Percentiles rank a stretch among this genome's conserved stretches.
phyloP scores from a whole-genome alignment of 352 stramenopile genomes.

The Pythium graminicola region DNA sequence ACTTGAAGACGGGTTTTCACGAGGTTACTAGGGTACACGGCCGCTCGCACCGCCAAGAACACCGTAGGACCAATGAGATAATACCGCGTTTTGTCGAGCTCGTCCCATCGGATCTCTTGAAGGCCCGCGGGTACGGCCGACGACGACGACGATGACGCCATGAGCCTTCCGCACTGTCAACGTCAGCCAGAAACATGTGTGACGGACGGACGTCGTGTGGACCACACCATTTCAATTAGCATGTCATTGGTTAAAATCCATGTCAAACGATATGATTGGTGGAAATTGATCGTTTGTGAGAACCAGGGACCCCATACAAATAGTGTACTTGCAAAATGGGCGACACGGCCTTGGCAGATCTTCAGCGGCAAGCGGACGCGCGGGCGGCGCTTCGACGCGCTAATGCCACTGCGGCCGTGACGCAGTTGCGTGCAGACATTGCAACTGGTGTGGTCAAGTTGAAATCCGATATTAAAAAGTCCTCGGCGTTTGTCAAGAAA shows the following conservation, averaged over 20 bases:
- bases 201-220: too few species aligned
- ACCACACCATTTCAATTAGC: conserved; percentile 11
- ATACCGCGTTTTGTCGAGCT: conserved; percentile 85
- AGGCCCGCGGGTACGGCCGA: conserved; percentile 21
- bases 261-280: background rate
- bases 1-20: conserved; percentile 87
- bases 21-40: conserved; percentile 83
- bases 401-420: conserved; percentile 48
- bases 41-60: conserved; percentile 73
- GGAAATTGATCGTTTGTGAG: background rate
- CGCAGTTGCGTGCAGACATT: conserved; percentile 64
- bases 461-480: conserved; percentile 98
- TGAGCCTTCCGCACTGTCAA: background rate
- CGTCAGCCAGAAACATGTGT: too few species aligned
- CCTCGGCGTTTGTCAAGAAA: conserved; percentile 97
- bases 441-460: conserved; percentile 87
- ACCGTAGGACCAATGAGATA: conserved; percentile 78
- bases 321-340: background rate
- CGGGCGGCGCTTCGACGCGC: conserved; percentile 44
- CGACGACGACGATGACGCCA: background rate
- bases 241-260: conserved; percentile 2
- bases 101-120: conserved; percentile 86
- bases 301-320: background rate
- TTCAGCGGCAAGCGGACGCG: conserved; percentile 25
- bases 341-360: conserved; percentile 24